These are phyloP conservation scores for Arabis alpina DNA, from an alignment of 345 rosid species.

Conservation along the genomic window DNA sequence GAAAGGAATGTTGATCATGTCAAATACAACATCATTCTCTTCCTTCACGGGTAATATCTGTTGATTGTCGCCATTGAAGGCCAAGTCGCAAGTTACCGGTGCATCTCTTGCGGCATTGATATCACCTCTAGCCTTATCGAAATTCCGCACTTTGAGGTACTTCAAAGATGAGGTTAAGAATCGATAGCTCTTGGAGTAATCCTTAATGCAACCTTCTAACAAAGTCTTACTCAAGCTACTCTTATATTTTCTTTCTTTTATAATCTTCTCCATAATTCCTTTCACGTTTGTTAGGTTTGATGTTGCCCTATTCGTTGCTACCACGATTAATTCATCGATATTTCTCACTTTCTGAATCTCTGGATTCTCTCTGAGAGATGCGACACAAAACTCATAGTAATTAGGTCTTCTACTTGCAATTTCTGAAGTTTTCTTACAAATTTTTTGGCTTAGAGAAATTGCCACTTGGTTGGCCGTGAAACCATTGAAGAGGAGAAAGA, in stretches of 20 bases:
- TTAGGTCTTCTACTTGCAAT: constrained; percentile 5
- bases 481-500: constrained; percentile 3
- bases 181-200: constrained; percentile 34
- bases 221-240: not conserved
- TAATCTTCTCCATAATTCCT: constrained; percentile 25
- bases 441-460: constrained; percentile 2
- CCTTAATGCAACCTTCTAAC: constrained; percentile 44
- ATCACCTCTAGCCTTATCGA: not conserved
- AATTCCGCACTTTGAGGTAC: constrained; percentile 29
- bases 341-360: constrained; percentile 31
- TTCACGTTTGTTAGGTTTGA: constrained; percentile 40
- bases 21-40: constrained; percentile 43
- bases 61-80: constrained; percentile 37
- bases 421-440: constrained; percentile 35
- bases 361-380: constrained; percentile 36
- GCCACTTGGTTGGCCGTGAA: not conserved
- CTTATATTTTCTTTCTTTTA: constrained; percentile 21
- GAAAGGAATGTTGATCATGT: constrained; percentile 7
- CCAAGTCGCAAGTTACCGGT: constrained; percentile 45
- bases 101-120: constrained; percentile 36
- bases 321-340: constrained; percentile 22
- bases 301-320: constrained; percentile 28
- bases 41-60: constrained; percentile 34
- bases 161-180: constrained; percentile 20
- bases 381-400: constrained; percentile 40